Percentiles rank a stretch among this genome's conserved stretches.
Conservation (phyloP, 1,284 basidiomycete species). For the Malassezia vespertilionis region DNA sequence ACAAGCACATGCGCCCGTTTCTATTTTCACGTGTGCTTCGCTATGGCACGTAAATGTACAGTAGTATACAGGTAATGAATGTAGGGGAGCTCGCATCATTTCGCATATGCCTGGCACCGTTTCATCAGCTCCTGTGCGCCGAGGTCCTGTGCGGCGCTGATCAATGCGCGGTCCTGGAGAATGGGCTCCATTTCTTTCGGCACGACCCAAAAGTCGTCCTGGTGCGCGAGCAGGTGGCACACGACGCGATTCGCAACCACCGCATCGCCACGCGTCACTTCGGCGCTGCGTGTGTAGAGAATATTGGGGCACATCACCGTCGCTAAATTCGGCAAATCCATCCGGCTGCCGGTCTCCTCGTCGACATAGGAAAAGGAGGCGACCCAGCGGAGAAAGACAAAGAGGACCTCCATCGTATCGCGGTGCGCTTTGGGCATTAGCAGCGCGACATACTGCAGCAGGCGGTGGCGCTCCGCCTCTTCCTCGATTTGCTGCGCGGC, state of each 20-base stretch:
- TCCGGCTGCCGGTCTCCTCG: conserved; percentile 94
- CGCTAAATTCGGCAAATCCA: conserved; percentile 93
- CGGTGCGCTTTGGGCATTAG: conserved; percentile 84
- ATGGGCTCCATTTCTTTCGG: conserved; percentile 37
- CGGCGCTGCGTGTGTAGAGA: conserved; percentile 69
- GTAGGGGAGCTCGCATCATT: conserved; percentile 10
- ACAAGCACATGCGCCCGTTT: conserved; percentile 76
- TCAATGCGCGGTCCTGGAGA: conserved; percentile 39
- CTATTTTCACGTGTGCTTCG: conserved; percentile 66
- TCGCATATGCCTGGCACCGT: conserved; percentile 39
- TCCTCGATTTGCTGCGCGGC: conserved; percentile 70
- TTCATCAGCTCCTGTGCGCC: conserved; percentile 38
- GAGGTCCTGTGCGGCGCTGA: conserved; percentile 33
- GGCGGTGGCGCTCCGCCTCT: conserved; percentile 67
- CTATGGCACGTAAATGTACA: conserved; percentile 38
- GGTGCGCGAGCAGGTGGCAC: conserved; percentile 65
- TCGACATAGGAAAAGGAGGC: conserved; percentile 97
- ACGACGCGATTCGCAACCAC: conserved; percentile 66
- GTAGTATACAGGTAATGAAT: conserved; percentile 1
- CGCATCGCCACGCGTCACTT: conserved; percentile 82
- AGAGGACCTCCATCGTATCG: conserved; percentile 93
- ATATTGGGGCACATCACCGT: conserved; percentile 96
- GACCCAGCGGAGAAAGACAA: conserved; percentile 98
- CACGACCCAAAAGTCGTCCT: conserved; percentile 65
- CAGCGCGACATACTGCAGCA: conserved; percentile 74